Conservation (phyloP, 2,329 filamentous ascomycete species). For the Xylariaceae sp. region DNA sequence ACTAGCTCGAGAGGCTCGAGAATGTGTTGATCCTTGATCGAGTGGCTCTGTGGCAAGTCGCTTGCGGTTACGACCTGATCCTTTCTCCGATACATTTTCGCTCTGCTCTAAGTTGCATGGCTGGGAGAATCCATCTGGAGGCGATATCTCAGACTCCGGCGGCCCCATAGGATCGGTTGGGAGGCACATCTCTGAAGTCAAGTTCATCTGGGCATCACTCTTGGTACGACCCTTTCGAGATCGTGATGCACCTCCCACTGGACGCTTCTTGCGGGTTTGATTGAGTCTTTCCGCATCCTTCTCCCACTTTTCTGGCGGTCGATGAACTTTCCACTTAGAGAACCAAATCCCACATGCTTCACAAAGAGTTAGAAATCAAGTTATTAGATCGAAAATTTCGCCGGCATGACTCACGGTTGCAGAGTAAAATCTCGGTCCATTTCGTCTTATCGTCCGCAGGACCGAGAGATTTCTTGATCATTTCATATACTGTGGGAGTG, state of each 20-base stretch:
- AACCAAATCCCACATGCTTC: constrained; percentile 90
- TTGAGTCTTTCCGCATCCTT: constrained; percentile 53
- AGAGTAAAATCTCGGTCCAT: constrained; percentile 73
- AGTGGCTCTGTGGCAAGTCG: constrained; percentile 16
- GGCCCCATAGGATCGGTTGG: constrained; percentile 51
- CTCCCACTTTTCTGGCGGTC: constrained; percentile 80
- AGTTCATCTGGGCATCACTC: constrained; percentile 41
- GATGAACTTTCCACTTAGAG: constrained; percentile 78
- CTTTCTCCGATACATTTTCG: constrained; percentile 33
- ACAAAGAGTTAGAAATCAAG: constrained; percentile 26
- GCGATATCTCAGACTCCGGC: constrained; percentile 35
- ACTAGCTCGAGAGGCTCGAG: constrained; percentile 49
- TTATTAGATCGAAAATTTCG: constrained; percentile 6
- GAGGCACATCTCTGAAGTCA: constrained; percentile 52
- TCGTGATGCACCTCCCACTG: constrained; percentile 38
- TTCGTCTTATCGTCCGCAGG: constrained; percentile 58
- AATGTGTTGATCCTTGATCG: constrained; percentile 45
- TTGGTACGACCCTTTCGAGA: constrained; percentile 49
- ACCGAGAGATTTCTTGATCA: constrained; percentile 71
- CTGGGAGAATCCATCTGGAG: constrained; percentile 18
- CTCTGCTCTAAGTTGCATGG: constrained; percentile 22
- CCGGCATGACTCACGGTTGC: constrained; percentile 71
- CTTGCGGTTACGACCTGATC: constrained; percentile 16
- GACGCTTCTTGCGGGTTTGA: constrained; percentile 48
- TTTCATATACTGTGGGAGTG: constrained; percentile 62